Evolutionary conservation across 768 basidiomycete species (phyloP).

Genomic region (Gymnopilus dilepis): DNA sequence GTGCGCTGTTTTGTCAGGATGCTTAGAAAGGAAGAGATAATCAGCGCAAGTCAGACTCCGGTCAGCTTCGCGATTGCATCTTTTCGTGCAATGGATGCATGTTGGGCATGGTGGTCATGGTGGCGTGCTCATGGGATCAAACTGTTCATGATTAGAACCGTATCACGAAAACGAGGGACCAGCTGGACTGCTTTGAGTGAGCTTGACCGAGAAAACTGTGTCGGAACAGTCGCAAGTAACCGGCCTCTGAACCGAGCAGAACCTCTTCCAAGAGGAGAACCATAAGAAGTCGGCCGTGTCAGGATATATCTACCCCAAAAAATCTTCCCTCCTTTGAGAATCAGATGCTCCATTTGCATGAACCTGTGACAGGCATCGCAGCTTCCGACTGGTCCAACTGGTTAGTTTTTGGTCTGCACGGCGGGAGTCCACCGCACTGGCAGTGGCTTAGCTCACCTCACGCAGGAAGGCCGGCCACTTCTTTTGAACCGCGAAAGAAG

Average conservation of each 20-base stretch:
- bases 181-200: not conserved
- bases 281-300: slow-evolving; percentile 2
- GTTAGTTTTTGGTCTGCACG: not conserved
- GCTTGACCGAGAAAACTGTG: slow-evolving; percentile 3
- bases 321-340: slow-evolving; percentile 15
- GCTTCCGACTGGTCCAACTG: not conserved
- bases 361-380: not conserved
- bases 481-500: not conserved
- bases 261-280: not conserved
- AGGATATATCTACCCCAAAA: not conserved
- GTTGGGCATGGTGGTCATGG: not conserved
- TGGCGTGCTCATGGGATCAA: slow-evolving; percentile 4
- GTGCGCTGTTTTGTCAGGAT: slow-evolving; percentile 13
- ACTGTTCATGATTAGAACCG: not conserved
- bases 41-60: not conserved
- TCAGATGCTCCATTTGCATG: slow-evolving; percentile 17
- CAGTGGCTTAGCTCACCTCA: not conserved
- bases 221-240: not conserved
- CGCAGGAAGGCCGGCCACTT: not conserved
- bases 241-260: slow-evolving; percentile 2
- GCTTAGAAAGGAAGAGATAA: slow-evolving; percentile 8
- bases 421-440: not conserved
- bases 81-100: not conserved
- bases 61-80: slow-evolving; percentile 5
- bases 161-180: not conserved